Base-by-base conservation (phyloP, 768 basidiomycete genomes). In the Cystofilobasidium ferigula region DNA sequence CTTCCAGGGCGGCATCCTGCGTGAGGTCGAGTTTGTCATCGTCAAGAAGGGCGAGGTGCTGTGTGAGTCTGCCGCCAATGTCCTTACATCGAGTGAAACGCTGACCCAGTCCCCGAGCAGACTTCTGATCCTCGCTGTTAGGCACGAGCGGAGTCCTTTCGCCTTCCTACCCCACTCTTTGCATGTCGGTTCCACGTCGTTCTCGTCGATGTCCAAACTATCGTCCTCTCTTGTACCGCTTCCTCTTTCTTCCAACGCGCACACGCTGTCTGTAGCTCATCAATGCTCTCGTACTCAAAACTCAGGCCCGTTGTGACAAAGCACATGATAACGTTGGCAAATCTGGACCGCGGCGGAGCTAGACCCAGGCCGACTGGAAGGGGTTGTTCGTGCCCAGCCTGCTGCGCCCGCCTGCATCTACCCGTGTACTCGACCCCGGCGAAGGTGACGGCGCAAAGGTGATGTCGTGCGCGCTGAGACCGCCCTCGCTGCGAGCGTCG, bases 21-120 rank as follows among this genome's bases (percentile, higher is more conserved):
- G 9, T 2, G 51, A 54, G 2, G 30, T 54, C 16, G 28, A 54
- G 3, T 54, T 54, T n/a, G 16, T 4, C 3, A 2, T 54, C 30
- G 51, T 54, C 28, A 54, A 30, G 28, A 28, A 22, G 18, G 51
- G 51, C 26, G 51, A 54, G 30, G 2, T 32, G 6, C 51, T 54
- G 3, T 1, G 51, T 54, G 12, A 3, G 51, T 54, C 8, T 7
- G 18, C 16, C 51, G 7, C 32, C 16, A 10, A 28, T 26, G 20
- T n/a, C 45, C 45, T 48, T 20, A 13, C 20, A 61, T 61, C 60
- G 18, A n/a, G 47, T 22, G 43, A 45, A n/a, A n/a, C n/a, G n/a
- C n/a, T n/a, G n/a, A n/a, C n/a, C n/a, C n/a, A n/a, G n/a, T n/a
- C 60, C 30, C 13, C 45, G 1, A 9, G 20, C 26, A 32, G 24